Evolutionary conservation across 2,329 filamentous ascomycete species (phyloP).

Genomic region (Calonectria crousiana): DNA sequence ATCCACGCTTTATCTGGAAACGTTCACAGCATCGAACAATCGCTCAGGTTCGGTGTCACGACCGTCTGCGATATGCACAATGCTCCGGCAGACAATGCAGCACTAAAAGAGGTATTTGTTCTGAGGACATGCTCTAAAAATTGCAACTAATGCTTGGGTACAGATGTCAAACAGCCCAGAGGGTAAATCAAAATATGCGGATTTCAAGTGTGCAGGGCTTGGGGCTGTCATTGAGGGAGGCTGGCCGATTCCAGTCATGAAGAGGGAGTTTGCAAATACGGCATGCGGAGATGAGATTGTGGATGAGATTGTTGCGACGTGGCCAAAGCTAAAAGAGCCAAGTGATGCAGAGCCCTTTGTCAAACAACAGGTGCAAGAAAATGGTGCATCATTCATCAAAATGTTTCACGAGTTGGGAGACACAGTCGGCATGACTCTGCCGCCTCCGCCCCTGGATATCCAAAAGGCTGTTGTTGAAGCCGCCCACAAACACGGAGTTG

Average conservation of each 20-base stretch:
- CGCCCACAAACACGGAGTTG: not conserved
- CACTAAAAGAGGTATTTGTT: not conserved
- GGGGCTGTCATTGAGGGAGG: not conserved
- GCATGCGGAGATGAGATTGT: not conserved
- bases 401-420: not conserved
- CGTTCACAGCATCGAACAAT: not conserved
- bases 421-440: not conserved
- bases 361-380: not conserved
- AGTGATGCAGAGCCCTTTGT: slow-evolving; percentile 2
- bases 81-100: not conserved
- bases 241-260: not conserved
- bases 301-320: not conserved
- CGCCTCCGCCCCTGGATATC: not conserved
- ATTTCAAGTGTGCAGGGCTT: not conserved
- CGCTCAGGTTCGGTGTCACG: not conserved
- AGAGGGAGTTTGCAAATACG: not conserved
- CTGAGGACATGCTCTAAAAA: too few relatives aligned
- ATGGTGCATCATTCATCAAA: not conserved
- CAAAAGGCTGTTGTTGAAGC: not conserved
- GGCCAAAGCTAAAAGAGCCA: not conserved
- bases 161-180: not conserved
- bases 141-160: not conserved
- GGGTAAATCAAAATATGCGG: not conserved
- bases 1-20: not conserved
- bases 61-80: slow-evolving; percentile 1